Conservation (phyloP, 2,329 filamentous ascomycete genomes). For the Intubia oerlemansii region DNA sequence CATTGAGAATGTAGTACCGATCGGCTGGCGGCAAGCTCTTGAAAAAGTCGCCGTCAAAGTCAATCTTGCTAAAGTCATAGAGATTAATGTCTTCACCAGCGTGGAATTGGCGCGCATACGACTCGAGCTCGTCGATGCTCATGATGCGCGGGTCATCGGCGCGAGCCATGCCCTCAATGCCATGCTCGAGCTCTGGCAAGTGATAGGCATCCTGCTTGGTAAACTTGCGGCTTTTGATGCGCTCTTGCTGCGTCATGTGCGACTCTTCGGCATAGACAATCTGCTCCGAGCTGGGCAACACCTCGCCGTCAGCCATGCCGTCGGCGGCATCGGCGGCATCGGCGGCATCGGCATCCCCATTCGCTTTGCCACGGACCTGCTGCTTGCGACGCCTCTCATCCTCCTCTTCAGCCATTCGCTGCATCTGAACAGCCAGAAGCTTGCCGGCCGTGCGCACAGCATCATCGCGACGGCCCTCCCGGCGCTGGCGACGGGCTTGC, state of each 20-base stretch:
- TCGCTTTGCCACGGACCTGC: constrained; percentile 16
- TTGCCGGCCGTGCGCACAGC: constrained; percentile 79
- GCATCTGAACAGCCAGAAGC: constrained; percentile 83
- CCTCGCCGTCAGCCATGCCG: constrained; percentile 35
- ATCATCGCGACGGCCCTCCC: constrained; percentile 85
- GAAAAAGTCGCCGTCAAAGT: constrained; percentile 93
- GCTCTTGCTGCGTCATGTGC: constrained; percentile 58
- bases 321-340: constrained; percentile 19
- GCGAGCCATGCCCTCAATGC: constrained; percentile 67
- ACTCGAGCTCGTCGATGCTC: constrained; percentile 82
- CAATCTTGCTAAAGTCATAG: constrained; percentile 97
- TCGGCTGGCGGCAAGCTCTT: constrained; percentile 73
- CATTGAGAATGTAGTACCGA: constrained; percentile 93
- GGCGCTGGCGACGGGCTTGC: constrained; percentile 49
- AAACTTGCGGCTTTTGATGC: constrained; percentile 54
- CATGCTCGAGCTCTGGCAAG: constrained; percentile 59
- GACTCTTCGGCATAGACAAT: constrained; percentile 85
- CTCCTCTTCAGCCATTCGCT: constrained; percentile 72
- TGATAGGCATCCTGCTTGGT: constrained; percentile 90
- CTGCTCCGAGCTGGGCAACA: constrained; percentile 42
- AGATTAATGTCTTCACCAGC: constrained; percentile 75
- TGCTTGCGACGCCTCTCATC: constrained; percentile 35
- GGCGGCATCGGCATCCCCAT: constrained; percentile 14
- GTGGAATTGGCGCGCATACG: constrained; percentile 84
- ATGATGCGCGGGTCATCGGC: constrained; percentile 90